Base-by-base conservation (phyloP, 2,329 filamentous ascomycete genomes). In the Monosporascus sp. region DNA sequence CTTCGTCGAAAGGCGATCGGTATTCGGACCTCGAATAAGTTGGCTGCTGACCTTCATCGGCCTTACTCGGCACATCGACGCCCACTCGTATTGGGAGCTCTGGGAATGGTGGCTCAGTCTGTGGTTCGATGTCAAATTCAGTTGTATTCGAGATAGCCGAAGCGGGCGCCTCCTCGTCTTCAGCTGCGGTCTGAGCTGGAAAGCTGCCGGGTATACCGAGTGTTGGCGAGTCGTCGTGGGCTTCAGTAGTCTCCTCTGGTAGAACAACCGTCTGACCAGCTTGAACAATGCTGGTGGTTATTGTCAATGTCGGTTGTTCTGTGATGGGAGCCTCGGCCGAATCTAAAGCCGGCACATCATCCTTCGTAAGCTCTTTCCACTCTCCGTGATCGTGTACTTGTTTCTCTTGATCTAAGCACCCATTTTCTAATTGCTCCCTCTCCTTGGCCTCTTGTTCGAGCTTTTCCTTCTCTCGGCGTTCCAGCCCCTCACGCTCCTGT, bases 81-180 rank as follows among this genome's bases (percentile, higher is more conserved):
- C 58, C 54, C 61, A 63, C 39, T 52, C 55, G 58, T 24, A 56
- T 31, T 46, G 58, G 53, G 18, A 65, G 58, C 24, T 71, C 65
- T 44, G 70, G 72, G 17, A 72, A 61, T 1, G 76, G 71, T 1
- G 78, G 71, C 46, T 84, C 80, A 1, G 78, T 81, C 64, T 90
- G 87, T 22, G 84, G 78, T 60, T 90, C 87, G n/a, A 76, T 78
- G 59, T 91, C 88, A 59, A 90, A 88, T 61, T 89, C 84, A 0
- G 87, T 90, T 7, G 78, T 78, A 43, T 77, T 72, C 6, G 87
- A 88, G 15, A 82, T 65, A 3, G 84, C 80, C 17, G 85, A 87
- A 35, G 68, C 69, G 2, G 83, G 83, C 35, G 72, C 70, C 44
- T 80, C 73, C 31, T 83, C 77, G 14, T 68, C 63, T 20, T 71